These are phyloP conservation scores for Sclerotinia nivalis DNA, from an alignment of 2,329 filamentous ascomycete species.

Conservation along the genomic window DNA sequence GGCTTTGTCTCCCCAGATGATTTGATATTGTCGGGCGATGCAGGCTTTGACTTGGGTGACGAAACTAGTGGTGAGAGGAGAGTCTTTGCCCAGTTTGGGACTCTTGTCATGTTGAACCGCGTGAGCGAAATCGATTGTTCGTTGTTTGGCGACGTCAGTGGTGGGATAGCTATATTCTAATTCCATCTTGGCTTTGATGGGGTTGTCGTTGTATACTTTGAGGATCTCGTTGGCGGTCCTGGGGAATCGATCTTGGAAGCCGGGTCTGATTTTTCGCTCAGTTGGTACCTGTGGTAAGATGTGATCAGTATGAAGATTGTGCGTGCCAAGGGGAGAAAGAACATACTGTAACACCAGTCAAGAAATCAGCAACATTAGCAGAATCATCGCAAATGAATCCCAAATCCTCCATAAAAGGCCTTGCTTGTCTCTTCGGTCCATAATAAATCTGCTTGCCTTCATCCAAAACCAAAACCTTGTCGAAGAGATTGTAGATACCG, in stretches of 20 bases:
- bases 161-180: slow-evolving; percentile 59
- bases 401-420: slow-evolving; percentile 63
- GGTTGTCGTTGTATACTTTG: slow-evolving; percentile 53
- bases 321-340: background rate
- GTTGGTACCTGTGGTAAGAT: slow-evolving; percentile 45
- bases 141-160: slow-evolving; percentile 48
- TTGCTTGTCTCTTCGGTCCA: slow-evolving; percentile 58
- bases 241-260: slow-evolving; percentile 47
- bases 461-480: slow-evolving; percentile 69
- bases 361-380: slow-evolving; percentile 64
- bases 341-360: slow-evolving; percentile 54
- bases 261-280: slow-evolving; percentile 61
- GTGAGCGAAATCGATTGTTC: slow-evolving; percentile 53
- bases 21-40: slow-evolving; percentile 62
- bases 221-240: slow-evolving; percentile 49
- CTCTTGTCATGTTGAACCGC: slow-evolving; percentile 55
- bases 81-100: slow-evolving; percentile 53
- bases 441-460: slow-evolving; percentile 67
- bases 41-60: slow-evolving; percentile 56
- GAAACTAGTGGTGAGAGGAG: slow-evolving; percentile 58
- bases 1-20: slow-evolving; percentile 64
- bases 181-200: slow-evolving; percentile 52
- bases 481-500: slow-evolving; percentile 67
- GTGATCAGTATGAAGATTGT: background rate
- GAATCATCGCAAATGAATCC: slow-evolving; percentile 64